Conservation (phyloP, 1,139 yeast species). For the Scheffersomyces cryptocercus region DNA sequence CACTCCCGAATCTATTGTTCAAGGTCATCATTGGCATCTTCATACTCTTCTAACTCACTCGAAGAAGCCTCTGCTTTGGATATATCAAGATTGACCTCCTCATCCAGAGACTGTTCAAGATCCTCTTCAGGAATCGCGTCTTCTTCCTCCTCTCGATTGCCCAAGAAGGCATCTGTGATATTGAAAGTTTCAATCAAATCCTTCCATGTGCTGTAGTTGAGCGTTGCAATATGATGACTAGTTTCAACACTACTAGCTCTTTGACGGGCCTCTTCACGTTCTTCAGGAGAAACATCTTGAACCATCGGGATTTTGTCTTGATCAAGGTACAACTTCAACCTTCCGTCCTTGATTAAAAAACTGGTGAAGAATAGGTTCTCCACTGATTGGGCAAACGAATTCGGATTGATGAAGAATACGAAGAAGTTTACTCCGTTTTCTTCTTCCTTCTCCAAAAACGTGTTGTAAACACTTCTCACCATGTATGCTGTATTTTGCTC, state of each 20-base stretch:
- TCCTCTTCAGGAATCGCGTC: constrained; percentile 29
- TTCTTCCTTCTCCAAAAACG: constrained; percentile 31
- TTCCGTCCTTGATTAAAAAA: constrained; percentile 75
- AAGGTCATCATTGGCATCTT: background rate
- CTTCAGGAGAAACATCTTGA: constrained; percentile 15
- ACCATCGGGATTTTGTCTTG: constrained; percentile 45
- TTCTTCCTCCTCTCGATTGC: constrained; percentile 38
- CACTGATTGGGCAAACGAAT: constrained; percentile 73
- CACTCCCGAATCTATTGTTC: background rate
- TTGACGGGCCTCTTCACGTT: constrained; percentile 14
- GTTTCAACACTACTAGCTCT: constrained; percentile 19
- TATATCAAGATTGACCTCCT: background rate
- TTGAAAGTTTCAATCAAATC: constrained; percentile 48
- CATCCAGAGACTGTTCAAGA: background rate
- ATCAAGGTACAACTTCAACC: constrained; percentile 52
- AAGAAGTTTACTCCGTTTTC: constrained; percentile 55
- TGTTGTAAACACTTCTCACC: constrained; percentile 51
- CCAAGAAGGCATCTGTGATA: constrained; percentile 57
- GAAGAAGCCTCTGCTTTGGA: background rate
- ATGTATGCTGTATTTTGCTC: constrained; percentile 62
- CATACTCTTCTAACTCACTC: background rate
- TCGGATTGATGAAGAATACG: constrained; percentile 70
- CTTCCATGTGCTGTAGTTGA: constrained; percentile 68
- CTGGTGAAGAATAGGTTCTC: constrained; percentile 84
- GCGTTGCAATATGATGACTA: constrained; percentile 68